phyloP scores from a whole-genome alignment of 257 asterid genomes.

The Linderniella brevidens region DNA sequence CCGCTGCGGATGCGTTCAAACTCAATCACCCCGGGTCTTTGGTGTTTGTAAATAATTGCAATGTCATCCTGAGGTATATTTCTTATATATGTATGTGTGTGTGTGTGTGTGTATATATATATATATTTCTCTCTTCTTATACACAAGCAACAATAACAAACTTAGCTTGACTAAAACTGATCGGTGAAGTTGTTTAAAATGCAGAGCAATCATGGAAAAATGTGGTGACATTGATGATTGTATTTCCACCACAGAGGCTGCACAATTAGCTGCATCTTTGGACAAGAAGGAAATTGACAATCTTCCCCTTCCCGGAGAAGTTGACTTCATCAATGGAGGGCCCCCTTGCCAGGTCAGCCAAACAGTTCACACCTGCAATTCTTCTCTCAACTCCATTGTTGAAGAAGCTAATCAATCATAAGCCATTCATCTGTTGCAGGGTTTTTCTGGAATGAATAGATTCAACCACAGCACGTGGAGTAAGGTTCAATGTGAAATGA shows the following conservation, averaged over 20 bases:
- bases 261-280: conserved; percentile 48
- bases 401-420: too few relatives aligned
- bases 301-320: conserved; percentile 87
- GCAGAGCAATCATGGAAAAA: conserved; percentile 86
- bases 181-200: conserved; percentile 4
- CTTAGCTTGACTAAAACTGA: not conserved
- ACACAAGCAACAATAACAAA: not conserved
- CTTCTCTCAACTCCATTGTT: too few relatives aligned
- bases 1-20: conserved; percentile 89
- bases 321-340: conserved; percentile 93
- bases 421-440: conserved; percentile 36
- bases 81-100: too few relatives aligned
- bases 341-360: conserved; percentile 90
- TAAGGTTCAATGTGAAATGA: conserved; percentile 96
- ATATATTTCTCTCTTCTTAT: not conserved
- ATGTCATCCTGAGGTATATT: conserved; percentile 67
- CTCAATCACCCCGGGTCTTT: conserved; percentile 72
- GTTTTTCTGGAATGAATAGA: conserved; percentile 95
- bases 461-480: conserved; percentile 93
- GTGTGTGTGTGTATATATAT: too few relatives aligned
- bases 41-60: conserved; percentile 75
- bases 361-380: too few relatives aligned
- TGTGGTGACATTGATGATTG: conserved; percentile 85
- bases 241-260: conserved; percentile 81
- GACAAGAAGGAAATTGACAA: conserved; percentile 37